Base-by-base conservation (phyloP, 2,329 filamentous ascomycete genomes). In the Biscogniauxia marginata region DNA sequence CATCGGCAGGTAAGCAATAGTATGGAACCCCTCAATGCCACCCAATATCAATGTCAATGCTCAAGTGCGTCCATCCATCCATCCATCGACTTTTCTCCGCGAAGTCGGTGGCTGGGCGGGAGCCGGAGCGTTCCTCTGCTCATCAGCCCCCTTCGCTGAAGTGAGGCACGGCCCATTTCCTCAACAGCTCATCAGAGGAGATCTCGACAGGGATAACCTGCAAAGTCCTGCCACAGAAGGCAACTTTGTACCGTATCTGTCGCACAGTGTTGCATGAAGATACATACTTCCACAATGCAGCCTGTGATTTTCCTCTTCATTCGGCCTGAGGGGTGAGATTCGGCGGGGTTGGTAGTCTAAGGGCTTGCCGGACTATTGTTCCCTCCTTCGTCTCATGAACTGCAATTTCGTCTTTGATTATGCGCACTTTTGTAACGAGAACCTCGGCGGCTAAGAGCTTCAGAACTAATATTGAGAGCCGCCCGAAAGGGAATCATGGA, bases 321-420 rank as follows among this genome's bases (percentile, higher is more conserved):
- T 13, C 50, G 30, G 19, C n/a, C 34, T 55, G 49, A 21, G 55
- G 56, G 55, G 61, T 63, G 56, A 61, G 61, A 63, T 58, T 57
- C 56, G 56, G 61, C 61, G 61, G 61, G 61, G 61, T 59, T 55
- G 59, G 56, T 51, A 53, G 58, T 58, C 55, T 49, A 58, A 49
- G 56, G 57, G 55, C 25, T 9, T 7, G 25, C 13, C 25, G 25
- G 13, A 30, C 3, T 30, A 30, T 30, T 30, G 25, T 30, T 30
- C 53, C 53, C 54, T 56, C 60, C 59, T 52, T 60, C 60, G 59
- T 59, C 58, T 52, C 59, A 56, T 58, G 54, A 58, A 61, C 61
- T 59, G 53, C 47, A 60, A 63, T 60, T 52, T 60, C 59, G 9
- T 62, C 34, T 55, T 62, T 59, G 50, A 59, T 62, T 61, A 55